Conservation (phyloP, 176 grass and related monocot genomes). For the Rhynchospora tenuis region DNA sequence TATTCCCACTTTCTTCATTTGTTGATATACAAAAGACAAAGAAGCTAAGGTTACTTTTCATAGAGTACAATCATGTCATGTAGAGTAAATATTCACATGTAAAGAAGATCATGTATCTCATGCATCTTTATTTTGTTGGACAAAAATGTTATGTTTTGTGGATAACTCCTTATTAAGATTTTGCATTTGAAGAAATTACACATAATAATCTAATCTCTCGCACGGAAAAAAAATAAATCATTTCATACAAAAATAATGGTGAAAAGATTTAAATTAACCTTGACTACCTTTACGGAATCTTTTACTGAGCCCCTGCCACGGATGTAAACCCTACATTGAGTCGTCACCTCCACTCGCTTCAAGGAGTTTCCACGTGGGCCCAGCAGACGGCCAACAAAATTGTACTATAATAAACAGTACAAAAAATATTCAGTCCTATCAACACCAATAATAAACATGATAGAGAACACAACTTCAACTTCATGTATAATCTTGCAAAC, state of each 20-base stretch:
- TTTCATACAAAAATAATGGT: neutral
- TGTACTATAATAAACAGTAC: slow-evolving; percentile 50
- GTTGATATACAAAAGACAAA: neutral
- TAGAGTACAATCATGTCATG: neutral
- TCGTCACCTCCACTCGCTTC: slow-evolving; percentile 96
- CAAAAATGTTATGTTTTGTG: neutral
- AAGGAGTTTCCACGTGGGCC: slow-evolving; percentile 95
- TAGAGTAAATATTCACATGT: too few species aligned
- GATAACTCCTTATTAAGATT: neutral
- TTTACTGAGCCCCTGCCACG: slow-evolving; percentile 90
- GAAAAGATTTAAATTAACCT: slow-evolving; percentile 2
- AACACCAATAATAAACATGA: neutral
- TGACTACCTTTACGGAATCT: slow-evolving; percentile 84
- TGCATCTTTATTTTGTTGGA: neutral
- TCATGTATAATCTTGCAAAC: neutral
- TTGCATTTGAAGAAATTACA: neutral
- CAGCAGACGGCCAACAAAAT: slow-evolving; percentile 94
- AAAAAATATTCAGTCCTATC: slow-evolving; percentile 7
- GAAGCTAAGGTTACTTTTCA: neutral
- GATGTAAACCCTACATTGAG: slow-evolving; percentile 98
- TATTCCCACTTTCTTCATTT: neutral
- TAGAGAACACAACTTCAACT: neutral
- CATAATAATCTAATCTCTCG: neutral
- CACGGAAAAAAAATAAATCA: neutral
- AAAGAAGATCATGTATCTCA: neutral